Percentiles rank a stretch among this genome's conserved stretches.
These are phyloP conservation scores for Austropuccinia psidii DNA, from an alignment of 1,284 basidiomycete genomes.

Conservation along the genomic window DNA sequence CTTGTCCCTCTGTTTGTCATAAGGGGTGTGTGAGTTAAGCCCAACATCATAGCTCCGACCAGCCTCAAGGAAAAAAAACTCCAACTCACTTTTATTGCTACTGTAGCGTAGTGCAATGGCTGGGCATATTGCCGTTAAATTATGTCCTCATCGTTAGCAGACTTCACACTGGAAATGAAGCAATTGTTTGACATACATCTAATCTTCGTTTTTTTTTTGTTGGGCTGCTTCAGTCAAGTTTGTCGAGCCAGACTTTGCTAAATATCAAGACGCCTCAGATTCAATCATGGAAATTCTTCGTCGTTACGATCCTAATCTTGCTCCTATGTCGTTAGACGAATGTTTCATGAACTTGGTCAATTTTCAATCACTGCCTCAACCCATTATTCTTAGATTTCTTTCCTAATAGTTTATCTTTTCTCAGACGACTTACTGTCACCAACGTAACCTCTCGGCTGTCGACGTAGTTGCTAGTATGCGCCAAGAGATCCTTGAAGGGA, in stretches of 20 bases:
- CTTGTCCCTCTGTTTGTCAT: neutral
- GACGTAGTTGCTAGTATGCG: constrained; percentile 4
- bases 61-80: neutral
- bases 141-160: constrained; percentile 11
- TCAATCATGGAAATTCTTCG: constrained; percentile 21
- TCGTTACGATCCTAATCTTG: constrained; percentile 18
- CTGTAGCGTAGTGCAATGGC: constrained; percentile 28
- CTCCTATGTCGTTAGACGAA: constrained; percentile 5
- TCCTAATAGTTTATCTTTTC: neutral
- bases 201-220: no score
- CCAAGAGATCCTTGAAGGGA: neutral
- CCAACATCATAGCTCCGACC: neutral
- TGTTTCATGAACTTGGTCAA: constrained; percentile 19
- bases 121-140: constrained; percentile 8
- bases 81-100: neutral
- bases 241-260: constrained; percentile 4
- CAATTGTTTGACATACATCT: neutral
- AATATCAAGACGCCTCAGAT: constrained; percentile 12
- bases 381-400: neutral
- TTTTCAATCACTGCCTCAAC: neutral
- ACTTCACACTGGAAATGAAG: neutral
- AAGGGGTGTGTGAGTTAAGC: constrained; percentile 19
- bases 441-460: constrained; percentile 5
- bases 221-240: constrained; percentile 8
- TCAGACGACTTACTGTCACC: constrained; percentile 1